These are phyloP conservation scores for Lyophyllum semitale DNA, from an alignment of 768 basidiomycete genomes.

Conservation along the genomic window DNA sequence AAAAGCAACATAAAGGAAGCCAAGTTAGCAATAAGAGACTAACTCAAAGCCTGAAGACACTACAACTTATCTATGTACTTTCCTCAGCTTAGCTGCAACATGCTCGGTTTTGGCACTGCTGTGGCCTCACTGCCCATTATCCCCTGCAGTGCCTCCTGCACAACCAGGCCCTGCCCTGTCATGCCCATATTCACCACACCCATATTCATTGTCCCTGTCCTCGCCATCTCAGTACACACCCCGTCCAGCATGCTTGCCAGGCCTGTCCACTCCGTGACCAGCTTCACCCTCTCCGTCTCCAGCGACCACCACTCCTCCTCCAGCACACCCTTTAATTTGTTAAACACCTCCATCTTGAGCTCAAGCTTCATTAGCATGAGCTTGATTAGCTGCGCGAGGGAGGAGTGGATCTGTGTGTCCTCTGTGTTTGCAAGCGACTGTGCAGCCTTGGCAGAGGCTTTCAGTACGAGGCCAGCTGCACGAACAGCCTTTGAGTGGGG, in stretches of 20 bases:
- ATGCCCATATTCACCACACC: constrained; percentile 48
- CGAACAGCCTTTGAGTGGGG: constrained; percentile 77
- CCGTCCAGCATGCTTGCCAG: constrained; percentile 73
- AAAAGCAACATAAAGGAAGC: background rate
- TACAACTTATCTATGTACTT: background rate
- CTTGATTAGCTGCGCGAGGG: constrained; percentile 84
- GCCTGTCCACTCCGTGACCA: constrained; percentile 78
- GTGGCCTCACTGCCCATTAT: constrained; percentile 52
- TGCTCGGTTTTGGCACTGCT: constrained; percentile 56
- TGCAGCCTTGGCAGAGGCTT: constrained; percentile 87
- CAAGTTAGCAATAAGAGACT: background rate
- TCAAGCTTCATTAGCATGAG: constrained; percentile 86
- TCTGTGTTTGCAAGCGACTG: constrained; percentile 78
- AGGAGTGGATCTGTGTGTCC: constrained; percentile 74
- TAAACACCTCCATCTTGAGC: constrained; percentile 93
- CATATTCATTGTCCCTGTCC: constrained; percentile 41
- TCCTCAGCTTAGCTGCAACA: constrained; percentile 47
- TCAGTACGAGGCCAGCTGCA: constrained; percentile 86
- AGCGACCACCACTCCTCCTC: constrained; percentile 87
- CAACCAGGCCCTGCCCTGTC: constrained; percentile 60
- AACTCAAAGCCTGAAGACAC: background rate
- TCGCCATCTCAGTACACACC: constrained; percentile 64
- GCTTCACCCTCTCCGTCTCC: constrained; percentile 77
- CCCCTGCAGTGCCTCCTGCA: constrained; percentile 51
- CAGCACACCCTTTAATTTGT: constrained; percentile 87